Percentiles rank a stretch among this genome's conserved stretches.
Evolutionary conservation across 73 alveolate species (phyloP).

Genomic region (Paramecium biaurelia): DNA sequence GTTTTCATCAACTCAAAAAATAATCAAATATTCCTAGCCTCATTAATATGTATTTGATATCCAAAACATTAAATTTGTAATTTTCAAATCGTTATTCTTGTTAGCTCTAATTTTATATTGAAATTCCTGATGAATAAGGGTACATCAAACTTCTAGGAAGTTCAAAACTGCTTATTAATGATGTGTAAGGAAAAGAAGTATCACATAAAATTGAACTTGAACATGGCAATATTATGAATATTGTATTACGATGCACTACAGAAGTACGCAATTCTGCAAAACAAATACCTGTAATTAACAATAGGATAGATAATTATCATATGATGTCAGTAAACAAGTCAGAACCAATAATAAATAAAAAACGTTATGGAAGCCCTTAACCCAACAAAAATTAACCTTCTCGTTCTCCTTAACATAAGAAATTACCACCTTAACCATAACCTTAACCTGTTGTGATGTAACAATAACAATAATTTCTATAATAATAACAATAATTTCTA

Average conservation of each 20-base stretch:
- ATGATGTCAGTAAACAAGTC: background rate
- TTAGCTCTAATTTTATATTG: background rate
- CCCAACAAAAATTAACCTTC: background rate
- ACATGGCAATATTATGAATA: background rate
- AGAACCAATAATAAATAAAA: background rate
- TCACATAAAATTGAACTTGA: conserved; percentile 3
- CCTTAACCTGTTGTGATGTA: background rate
- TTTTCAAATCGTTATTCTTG: background rate
- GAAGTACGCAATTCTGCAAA: background rate
- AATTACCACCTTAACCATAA: conserved; percentile 4
- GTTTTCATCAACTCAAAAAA: background rate
- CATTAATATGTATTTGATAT: background rate
- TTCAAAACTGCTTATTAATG: background rate
- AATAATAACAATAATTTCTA: background rate
- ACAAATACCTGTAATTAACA: background rate
- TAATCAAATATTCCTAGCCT: background rate
- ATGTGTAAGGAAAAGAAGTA: background rate
- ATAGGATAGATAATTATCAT: background rate
- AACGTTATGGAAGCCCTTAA: conserved; percentile 26
- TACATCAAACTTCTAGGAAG: conserved; percentile 2
- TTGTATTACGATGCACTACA: background rate
- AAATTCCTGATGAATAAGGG: conserved; percentile 17
- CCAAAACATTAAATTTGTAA: background rate
- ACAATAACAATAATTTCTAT: background rate
- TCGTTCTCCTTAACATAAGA: conserved; percentile 23